Evolutionary conservation across 2,329 filamentous ascomycete genomes (phyloP), one percentile per base, ranked within the genome.

Genomic region (Apiospora phragmitis): DNA sequence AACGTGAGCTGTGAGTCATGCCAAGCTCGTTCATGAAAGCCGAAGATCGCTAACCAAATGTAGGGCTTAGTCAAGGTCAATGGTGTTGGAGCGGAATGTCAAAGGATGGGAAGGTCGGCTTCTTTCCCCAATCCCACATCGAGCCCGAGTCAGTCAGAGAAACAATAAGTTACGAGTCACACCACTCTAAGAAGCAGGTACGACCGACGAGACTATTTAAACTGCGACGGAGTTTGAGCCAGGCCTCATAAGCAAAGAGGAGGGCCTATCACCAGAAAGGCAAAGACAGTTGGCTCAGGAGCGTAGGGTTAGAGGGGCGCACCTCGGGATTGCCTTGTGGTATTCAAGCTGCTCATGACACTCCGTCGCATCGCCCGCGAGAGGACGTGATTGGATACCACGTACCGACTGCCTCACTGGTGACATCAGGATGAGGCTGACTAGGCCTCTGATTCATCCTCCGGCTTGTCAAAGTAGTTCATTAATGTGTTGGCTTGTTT

Each of bases 51-150:
- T 45, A 26, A 18, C 49, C 59, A 21, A 42, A 38, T 21, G 5
- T 35, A 86, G 85, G 83, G 82, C 74, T 81, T 2, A 81, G 85
- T 70, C 78, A 81, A 29, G 84, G 85, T 16, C 85, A 87, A 71
- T 89, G 87, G 87, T 89, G 86, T 77, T 89, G 87, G 87, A 84
- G 84, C 0, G 87, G 87, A 1, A 85, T 80, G 21, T 88, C 87
- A 71, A 74, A 84, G 47, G 87, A 85, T 71, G 86, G 86, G 4
- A 86, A 84, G 77, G 85, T 82, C 80, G 87, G 87, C 35, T 82
- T 88, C 68, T 89, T 89, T 76, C 86, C 85, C 21, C 81, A 83
- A 72, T 83, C 82, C 3, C 86, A 86, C 72, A 79, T 89, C 55
- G 85, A 87, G 73, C 77, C 79, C 21, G 80, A 78, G 67, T 84